Evolutionary conservation across 345 rosid genomes (phyloP).

Genomic region (Eucalyptus tenuipes): DNA sequence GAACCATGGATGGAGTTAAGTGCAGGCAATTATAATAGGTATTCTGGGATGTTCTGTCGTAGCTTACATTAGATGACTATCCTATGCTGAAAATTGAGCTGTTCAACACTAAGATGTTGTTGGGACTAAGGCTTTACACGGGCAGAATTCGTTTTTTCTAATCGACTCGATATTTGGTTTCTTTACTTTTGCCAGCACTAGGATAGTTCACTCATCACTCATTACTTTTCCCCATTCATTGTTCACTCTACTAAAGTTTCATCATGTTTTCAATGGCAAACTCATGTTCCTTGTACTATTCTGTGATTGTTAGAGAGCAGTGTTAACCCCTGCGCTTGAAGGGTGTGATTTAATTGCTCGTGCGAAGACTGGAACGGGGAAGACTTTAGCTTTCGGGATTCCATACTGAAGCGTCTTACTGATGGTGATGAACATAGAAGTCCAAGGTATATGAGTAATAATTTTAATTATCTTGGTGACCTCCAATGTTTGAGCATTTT

Average conservation of each 20-base stretch:
- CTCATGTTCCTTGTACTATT: background rate
- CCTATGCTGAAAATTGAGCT: background rate
- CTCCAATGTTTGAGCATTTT: background rate
- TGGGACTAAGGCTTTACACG: background rate
- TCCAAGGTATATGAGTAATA: slow-evolving; percentile 28
- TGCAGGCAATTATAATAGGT: background rate
- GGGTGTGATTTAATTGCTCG: slow-evolving; percentile 92
- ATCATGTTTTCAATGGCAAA: background rate
- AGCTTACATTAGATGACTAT: background rate
- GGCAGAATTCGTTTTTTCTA: background rate
- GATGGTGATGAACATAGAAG: slow-evolving; percentile 33
- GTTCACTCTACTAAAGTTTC: background rate
- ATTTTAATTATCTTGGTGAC: background rate
- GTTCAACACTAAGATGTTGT: background rate
- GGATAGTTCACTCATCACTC: background rate
- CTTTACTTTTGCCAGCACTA: background rate
- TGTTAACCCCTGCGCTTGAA: slow-evolving; percentile 71
- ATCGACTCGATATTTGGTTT: background rate
- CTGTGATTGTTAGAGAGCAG: slow-evolving; percentile 54
- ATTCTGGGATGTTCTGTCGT: background rate
- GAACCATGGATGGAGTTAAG: background rate
- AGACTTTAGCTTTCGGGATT: slow-evolving; percentile 94
- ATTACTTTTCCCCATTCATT: background rate
- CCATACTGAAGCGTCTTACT: slow-evolving; percentile 72
- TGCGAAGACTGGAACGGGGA: slow-evolving; percentile 99